These are phyloP conservation scores for Kwoniella mangroviensis DNA, from an alignment of 768 basidiomycete genomes.

Conservation along the genomic window DNA sequence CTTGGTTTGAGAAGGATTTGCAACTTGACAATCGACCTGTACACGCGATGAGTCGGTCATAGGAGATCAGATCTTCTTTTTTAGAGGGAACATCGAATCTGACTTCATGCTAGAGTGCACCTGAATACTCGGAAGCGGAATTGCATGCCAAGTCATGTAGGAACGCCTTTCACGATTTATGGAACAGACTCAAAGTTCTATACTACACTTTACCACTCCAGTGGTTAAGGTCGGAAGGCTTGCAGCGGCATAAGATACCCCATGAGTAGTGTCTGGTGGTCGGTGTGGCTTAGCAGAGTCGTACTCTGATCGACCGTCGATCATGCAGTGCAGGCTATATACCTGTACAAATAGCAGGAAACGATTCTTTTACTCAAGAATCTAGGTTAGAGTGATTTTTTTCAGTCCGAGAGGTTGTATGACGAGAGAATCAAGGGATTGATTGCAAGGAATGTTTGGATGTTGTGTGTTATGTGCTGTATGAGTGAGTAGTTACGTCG, in stretches of 20 bases:
- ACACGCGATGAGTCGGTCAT: too few species aligned
- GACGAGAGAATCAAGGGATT: not conserved
- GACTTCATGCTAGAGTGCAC: too few species aligned
- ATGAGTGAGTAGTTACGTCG: too few species aligned
- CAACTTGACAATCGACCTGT: too few species aligned
- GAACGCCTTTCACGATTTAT: too few species aligned
- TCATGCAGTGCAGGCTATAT: not conserved
- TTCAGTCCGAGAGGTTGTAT: conserved; percentile 4
- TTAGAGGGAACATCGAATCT: too few species aligned
- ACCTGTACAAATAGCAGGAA: too few species aligned
- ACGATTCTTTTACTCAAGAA: not conserved
- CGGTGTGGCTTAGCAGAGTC: not conserved
- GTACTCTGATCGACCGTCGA: conserved; percentile 6
- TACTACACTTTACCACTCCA: not conserved
- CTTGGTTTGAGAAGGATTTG: too few species aligned
- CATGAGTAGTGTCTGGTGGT: not conserved
- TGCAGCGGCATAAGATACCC: not conserved
- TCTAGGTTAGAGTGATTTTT: conserved; percentile 4
- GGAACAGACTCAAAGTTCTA: too few species aligned
- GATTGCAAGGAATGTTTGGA: not conserved
- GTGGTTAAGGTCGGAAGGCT: not conserved
- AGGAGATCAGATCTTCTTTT: too few species aligned
- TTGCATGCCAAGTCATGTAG: too few species aligned
- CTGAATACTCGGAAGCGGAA: too few species aligned
- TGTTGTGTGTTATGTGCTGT: not conserved